Conservation (phyloP, 192 early-diverging fungal species). For the Podila clonocystis region DNA sequence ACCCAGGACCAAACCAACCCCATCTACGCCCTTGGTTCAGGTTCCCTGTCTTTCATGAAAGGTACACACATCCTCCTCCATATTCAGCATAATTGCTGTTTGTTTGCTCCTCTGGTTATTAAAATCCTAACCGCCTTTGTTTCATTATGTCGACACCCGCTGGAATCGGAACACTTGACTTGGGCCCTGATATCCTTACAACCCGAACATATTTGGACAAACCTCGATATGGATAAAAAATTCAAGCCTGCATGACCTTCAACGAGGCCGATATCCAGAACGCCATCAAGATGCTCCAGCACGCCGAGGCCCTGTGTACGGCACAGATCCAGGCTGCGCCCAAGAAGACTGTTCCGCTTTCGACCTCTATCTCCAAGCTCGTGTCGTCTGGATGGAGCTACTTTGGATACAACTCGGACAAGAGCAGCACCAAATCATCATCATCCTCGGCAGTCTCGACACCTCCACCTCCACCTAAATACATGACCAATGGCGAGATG, state of each 20-base stretch:
- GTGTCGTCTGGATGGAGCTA: slow-evolving; percentile 50
- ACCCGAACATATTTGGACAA: not conserved
- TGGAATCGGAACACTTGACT: not conserved
- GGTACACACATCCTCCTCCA: slow-evolving; percentile 33
- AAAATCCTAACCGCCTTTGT: not conserved
- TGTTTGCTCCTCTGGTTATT: not conserved
- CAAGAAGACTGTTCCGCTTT: slow-evolving; percentile 47
- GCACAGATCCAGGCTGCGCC: slow-evolving; percentile 61
- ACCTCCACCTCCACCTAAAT: slow-evolving; percentile 21
- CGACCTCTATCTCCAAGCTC: slow-evolving; percentile 52
- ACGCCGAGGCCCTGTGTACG: slow-evolving; percentile 54
- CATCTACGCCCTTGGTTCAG: slow-evolving; percentile 61
- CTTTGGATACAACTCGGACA: slow-evolving; percentile 36
- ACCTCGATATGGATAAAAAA: no score
- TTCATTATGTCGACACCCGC: slow-evolving; percentile 12
- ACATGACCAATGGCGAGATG: slow-evolving; percentile 62
- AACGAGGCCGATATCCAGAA: slow-evolving; percentile 54
- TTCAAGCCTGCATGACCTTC: slow-evolving; percentile 58
- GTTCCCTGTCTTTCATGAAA: slow-evolving; percentile 65
- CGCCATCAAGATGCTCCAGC: slow-evolving; percentile 52
- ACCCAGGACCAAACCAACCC: slow-evolving; percentile 57
- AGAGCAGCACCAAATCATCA: slow-evolving; percentile 16
- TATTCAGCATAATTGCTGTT: not conserved
- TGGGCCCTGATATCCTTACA: no score
- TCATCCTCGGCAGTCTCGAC: slow-evolving; percentile 15